These are phyloP conservation scores for Neocucurbitaria cava DNA, from an alignment of 2,329 filamentous ascomycete species.

Conservation along the genomic window DNA sequence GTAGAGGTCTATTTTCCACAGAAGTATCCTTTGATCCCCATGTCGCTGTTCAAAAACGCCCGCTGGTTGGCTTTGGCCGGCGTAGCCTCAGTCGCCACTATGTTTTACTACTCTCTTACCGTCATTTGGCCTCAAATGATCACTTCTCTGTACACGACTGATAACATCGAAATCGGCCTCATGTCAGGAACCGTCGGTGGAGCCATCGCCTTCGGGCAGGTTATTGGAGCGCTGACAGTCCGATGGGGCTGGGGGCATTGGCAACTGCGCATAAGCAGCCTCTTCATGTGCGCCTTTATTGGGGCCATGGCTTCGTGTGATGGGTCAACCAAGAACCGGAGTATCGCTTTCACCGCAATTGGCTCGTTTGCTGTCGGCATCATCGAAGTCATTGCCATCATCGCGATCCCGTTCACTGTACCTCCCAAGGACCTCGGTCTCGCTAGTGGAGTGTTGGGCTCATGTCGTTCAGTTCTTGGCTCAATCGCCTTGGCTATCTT, in stretches of 20 bases:
- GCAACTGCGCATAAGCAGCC: conserved; percentile 15
- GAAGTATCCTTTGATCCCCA: conserved; percentile 20
- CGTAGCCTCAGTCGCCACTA: conserved; percentile 20
- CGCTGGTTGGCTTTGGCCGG: conserved; percentile 13
- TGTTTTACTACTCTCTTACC: conserved; percentile 27
- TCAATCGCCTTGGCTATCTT: conserved; percentile 22
- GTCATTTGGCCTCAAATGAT: conserved; percentile 28
- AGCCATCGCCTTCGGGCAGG: conserved; percentile 23
- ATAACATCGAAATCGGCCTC: conserved; percentile 21
- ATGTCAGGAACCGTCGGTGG: conserved; percentile 24
- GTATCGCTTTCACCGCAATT: conserved; percentile 12
- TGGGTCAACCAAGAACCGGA: conserved; percentile 17
- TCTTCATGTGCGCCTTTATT: conserved; percentile 25
- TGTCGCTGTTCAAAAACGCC: conserved; percentile 14
- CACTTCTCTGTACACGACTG: conserved; percentile 13
- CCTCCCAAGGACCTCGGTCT: conserved; percentile 21
- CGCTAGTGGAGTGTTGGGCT: conserved; percentile 20
- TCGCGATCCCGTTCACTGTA: conserved; percentile 24
- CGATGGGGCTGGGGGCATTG: conserved; percentile 18
- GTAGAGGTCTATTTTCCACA: conserved; percentile 19
- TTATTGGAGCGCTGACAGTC: conserved; percentile 18
- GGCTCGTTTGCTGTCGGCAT: conserved; percentile 53
- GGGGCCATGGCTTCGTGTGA: conserved; percentile 25
- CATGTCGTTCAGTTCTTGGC: conserved; percentile 18
- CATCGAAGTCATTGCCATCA: conserved; percentile 50